These are phyloP conservation scores for Pythium biforme DNA, from an alignment of 352 stramenopile species.

Conservation along the genomic window DNA sequence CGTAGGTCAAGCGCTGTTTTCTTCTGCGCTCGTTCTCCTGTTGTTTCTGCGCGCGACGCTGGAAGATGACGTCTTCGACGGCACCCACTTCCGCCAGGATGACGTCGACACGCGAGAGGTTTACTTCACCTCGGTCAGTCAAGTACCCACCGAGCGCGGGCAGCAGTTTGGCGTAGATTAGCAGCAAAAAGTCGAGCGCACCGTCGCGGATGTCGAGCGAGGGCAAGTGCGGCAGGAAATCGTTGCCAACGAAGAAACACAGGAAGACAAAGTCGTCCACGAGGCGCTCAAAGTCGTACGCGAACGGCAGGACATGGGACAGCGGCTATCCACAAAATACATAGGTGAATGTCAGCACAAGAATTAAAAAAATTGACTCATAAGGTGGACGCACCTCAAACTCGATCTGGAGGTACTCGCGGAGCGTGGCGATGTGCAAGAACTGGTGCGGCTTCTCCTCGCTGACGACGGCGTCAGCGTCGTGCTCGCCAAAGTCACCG, in stretches of 20 bases:
- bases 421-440: slow-evolving; percentile 91
- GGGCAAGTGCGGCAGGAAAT: slow-evolving; percentile 98
- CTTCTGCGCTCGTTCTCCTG: slow-evolving; percentile 71
- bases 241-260: slow-evolving; percentile 99
- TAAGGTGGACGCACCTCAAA: slow-evolving; percentile 66
- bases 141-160: slow-evolving; percentile 93
- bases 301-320: slow-evolving; percentile 84
- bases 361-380: neutral
- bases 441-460: slow-evolving; percentile 93
- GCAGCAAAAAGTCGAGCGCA: slow-evolving; percentile 97
- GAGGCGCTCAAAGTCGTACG: slow-evolving; percentile 97
- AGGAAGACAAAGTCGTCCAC: slow-evolving; percentile 99
- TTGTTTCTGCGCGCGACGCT: slow-evolving; percentile 80
- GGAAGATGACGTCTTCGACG: slow-evolving; percentile 97
- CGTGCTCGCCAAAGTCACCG: slow-evolving; percentile 83
- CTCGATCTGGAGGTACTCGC: slow-evolving; percentile 94
- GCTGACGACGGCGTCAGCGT: slow-evolving; percentile 69
- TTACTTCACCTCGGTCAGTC: slow-evolving; percentile 92
- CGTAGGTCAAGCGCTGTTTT: slow-evolving; percentile 61
- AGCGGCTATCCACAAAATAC: slow-evolving; percentile 36
- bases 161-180: slow-evolving; percentile 93
- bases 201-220: slow-evolving; percentile 98
- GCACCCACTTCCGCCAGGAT: slow-evolving; percentile 95
- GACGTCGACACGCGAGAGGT: slow-evolving; percentile 94
- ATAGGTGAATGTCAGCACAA: neutral